Evolutionary conservation across 1,284 basidiomycete genomes (phyloP).

Genomic region (Neonothopanus nambi): DNA sequence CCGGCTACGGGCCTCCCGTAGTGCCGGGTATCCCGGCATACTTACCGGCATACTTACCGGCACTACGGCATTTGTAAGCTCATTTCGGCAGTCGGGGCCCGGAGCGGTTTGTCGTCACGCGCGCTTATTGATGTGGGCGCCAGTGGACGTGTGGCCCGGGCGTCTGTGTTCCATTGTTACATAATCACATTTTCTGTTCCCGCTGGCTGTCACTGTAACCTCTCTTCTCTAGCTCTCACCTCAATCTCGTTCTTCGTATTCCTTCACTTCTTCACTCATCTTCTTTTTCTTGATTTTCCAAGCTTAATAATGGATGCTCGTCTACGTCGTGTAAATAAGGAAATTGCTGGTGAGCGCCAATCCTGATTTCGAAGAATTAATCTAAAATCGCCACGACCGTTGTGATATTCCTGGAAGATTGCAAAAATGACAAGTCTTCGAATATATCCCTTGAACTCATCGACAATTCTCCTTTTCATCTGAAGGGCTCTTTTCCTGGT

Average conservation of each 20-base stretch:
- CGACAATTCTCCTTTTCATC: slow-evolving; percentile 85
- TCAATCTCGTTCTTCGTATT: background rate
- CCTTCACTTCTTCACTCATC: background rate
- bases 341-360: slow-evolving; percentile 71
- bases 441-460: slow-evolving; percentile 85
- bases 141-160: no score
- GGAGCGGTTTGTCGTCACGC: no score
- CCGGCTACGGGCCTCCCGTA: no score
- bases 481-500: slow-evolving; percentile 87
- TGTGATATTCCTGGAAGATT: slow-evolving; percentile 60
- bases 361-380: background rate
- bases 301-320: slow-evolving; percentile 71
- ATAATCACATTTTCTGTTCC: no score
- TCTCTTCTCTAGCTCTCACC: background rate
- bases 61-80: no score
- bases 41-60: no score
- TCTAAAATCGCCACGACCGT: slow-evolving; percentile 9
- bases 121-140: no score
- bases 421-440: slow-evolving; percentile 90
- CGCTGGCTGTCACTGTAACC: no score
- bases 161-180: no score
- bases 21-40: no score
- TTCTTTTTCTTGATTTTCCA: background rate
- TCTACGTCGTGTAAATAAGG: slow-evolving; percentile 88
- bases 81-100: no score